Base-by-base conservation (phyloP, 192 early-diverging fungal genomes). In the Coemansia aciculifera region DNA sequence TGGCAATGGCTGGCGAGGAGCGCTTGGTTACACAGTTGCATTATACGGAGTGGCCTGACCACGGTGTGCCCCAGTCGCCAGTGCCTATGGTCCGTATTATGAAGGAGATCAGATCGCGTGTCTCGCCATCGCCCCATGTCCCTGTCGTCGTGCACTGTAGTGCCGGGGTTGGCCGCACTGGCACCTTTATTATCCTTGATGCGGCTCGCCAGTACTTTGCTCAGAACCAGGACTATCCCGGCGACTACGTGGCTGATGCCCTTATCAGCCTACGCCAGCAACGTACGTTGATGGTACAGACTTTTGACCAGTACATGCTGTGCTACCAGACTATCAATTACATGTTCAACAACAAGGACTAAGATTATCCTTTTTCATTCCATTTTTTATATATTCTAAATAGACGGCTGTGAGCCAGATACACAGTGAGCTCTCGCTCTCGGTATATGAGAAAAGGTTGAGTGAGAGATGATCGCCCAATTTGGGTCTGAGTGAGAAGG, bases 1-100 rank as follows among this genome's bases (percentile, higher is more conserved):
- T 84, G 37, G 49, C 82, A 9, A 64, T 52, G 15, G 43, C 74
- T n/a, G 72, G 62, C 0, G 73, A 70, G 39, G 9, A 38, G 15
- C 74, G 77, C 54, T 72, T 59, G 3, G 78, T 96, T n/a, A 82
- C 78, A 49, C 88, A 93, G 62, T 62, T 94, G 11, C 89, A 92
- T 51, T 94, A 88, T 71, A 72, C 85, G 5, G 91, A 83, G 32
- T 96, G 93, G 93, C 90, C 92, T 7, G 95, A 97, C 72, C 91
- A 95, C 67, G 85, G 91, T 36, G 89, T 85, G 17, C 91, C 91
- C 6, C 63, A 57, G 3, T 73, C 81, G 27, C 81, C 89, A 17
- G 66, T 83, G 21, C 76, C 85, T 13, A 65, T 94, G 38, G 42
- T 83, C 19, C 63, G 52, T 0, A 66, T 83, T 24, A 67, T 78